Base-by-base conservation (phyloP, 805 yeast species). In the Candida wancherniae region DNA sequence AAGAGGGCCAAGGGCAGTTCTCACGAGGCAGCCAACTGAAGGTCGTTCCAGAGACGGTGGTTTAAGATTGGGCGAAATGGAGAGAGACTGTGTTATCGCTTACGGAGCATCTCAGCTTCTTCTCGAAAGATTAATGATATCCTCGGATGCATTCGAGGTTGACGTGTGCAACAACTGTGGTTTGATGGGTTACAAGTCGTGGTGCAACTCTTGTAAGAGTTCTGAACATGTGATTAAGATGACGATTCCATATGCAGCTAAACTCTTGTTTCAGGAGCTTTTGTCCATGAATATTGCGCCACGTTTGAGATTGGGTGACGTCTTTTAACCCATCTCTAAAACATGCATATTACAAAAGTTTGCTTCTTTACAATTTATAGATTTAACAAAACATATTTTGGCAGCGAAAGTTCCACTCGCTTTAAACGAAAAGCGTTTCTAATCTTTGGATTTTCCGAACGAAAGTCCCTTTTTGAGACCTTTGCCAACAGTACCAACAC, bases 21-120 rank as follows among this genome's bases (percentile, higher is more conserved):
- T 92, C 37, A 92, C 98, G 7, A 79, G 98, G 61, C 98, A 92
- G 63, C 44, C 44, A 11, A 90, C 97, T 0, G 98, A 92, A 61
- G 98, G 98, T 73, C 77, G 98, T 61, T 86, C 97, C 2, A 77
- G 98, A 61, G 98, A 92, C 61, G 98, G 98, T 75, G 98, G 98
- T 56, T 73, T 92, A 57, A 81, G 98, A 69, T 73, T 92, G 58
- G 98, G 98, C 51, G 98, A 92, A 67, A 92, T 92, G 98, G 98
- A 92, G 61, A 83, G 98, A 63, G 98, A 92, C 69, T 92, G 98
- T 80, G 95, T 92, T 44, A 94, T 92, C 63, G 98, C 98, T 1
- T 92, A 92, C 51, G 98, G 98, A 52, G 98, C 98, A 1, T 39
- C 47, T 4, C 97, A 90, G 61, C 67, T 92, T 46, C 69, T 92